Conservation (phyloP, 495 filamentous ascomycete species). For the Platismatia glauca region DNA sequence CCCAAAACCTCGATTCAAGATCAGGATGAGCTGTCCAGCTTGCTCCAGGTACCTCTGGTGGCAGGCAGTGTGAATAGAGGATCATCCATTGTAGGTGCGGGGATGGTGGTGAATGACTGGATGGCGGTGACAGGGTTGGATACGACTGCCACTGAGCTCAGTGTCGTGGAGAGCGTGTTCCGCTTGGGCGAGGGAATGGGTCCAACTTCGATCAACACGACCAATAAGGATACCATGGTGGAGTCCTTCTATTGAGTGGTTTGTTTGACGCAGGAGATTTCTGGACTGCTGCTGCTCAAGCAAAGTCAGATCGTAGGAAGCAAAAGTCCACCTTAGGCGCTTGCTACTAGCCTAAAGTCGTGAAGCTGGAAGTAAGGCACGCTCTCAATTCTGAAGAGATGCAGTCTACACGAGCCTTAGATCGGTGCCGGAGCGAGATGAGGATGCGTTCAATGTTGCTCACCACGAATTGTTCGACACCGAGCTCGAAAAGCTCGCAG, state of each 20-base stretch:
- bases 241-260: conserved; percentile 82
- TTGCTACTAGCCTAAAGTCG: background rate
- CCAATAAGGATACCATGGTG: conserved; percentile 92
- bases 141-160: conserved; percentile 93
- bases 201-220: conserved; percentile 62
- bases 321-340: background rate
- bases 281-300: background rate
- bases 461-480: conserved; percentile 77
- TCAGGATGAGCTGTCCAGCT: conserved; percentile 88
- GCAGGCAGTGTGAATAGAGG: conserved; percentile 91
- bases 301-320: background rate
- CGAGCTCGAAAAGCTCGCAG: conserved; percentile 90
- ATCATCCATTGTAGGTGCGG: conserved; percentile 86
- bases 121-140: conserved; percentile 93
- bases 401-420: conserved; percentile 18
- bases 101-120: conserved; percentile 99
- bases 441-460: conserved; percentile 18
- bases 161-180: conserved; percentile 93
- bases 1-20: conserved; percentile 94
- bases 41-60: conserved; percentile 92
- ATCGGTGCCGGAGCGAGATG: conserved; percentile 3
- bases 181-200: conserved; percentile 80
- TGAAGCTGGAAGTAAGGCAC: background rate
- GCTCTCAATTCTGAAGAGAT: conserved; percentile 22
- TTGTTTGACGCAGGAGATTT: background rate